Evolutionary conservation across 768 basidiomycete genomes (phyloP).

Genomic region (Ramaria sp.): DNA sequence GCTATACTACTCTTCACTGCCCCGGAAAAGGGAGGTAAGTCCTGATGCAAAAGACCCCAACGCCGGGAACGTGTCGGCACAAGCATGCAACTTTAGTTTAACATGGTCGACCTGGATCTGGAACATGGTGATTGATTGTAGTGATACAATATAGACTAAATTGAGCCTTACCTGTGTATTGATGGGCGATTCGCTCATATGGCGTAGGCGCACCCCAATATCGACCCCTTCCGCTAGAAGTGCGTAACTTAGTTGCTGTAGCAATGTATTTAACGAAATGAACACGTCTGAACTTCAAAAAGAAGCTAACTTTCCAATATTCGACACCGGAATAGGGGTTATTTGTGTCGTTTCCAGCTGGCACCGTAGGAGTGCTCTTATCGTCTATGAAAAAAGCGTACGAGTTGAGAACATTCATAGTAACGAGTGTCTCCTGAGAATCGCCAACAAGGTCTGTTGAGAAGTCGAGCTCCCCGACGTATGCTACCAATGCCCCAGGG

Average conservation of each 20-base stretch:
- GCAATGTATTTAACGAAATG: slow-evolving; percentile 6
- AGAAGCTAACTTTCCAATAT: slow-evolving; percentile 55
- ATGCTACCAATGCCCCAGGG: slow-evolving; percentile 54
- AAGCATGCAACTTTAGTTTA: slow-evolving; percentile 52
- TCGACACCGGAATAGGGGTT: slow-evolving; percentile 10
- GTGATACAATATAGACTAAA: background rate
- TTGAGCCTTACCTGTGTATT: slow-evolving; percentile 6
- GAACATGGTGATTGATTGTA: background rate
- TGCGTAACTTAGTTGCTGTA: slow-evolving; percentile 57
- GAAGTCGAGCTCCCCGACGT: slow-evolving; percentile 58
- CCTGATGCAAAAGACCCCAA: slow-evolving; percentile 47
- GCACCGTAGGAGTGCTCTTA: slow-evolving; percentile 18
- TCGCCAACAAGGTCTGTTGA: slow-evolving; percentile 65
- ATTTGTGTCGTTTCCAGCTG: background rate
- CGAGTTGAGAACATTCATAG: slow-evolving; percentile 36
- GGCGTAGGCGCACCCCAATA: slow-evolving; percentile 35
- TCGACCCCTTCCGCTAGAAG: slow-evolving; percentile 49
- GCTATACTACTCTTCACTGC: background rate
- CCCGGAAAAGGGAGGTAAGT: slow-evolving; percentile 19
- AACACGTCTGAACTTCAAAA: background rate
- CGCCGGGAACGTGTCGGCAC: slow-evolving; percentile 64
- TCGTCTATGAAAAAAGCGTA: slow-evolving; percentile 48
- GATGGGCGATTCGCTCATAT: background rate
- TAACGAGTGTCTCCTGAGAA: slow-evolving; percentile 43
- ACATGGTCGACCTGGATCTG: slow-evolving; percentile 20